A percentile compares a stretch with the other conserved stretches of the same genome.
These are phyloP conservation scores for Cyclaneusma minus DNA, from an alignment of 2,329 filamentous ascomycete species.

Conservation along the genomic window DNA sequence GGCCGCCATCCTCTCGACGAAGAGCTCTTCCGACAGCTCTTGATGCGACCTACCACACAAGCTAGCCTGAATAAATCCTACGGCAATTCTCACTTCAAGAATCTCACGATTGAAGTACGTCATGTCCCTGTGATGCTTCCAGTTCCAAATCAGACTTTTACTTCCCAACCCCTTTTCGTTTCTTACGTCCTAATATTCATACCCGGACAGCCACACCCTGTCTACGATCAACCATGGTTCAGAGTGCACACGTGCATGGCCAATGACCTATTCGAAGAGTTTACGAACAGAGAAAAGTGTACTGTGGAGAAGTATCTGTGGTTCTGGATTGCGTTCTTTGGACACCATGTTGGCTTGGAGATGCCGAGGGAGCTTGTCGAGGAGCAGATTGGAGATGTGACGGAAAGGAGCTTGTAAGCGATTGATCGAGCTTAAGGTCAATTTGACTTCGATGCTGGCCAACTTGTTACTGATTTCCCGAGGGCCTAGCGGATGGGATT, in stretches of 20 bases:
- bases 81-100: constrained; percentile 57
- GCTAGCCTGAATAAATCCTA: constrained; percentile 54
- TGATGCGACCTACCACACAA: constrained; percentile 50
- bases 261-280: constrained; percentile 59
- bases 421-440: too few relatives aligned
- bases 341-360: constrained; percentile 63
- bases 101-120: too few relatives aligned
- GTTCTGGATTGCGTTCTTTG: constrained; percentile 80
- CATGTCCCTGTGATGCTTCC: too few relatives aligned
- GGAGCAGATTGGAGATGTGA: too few relatives aligned
- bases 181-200: constrained; percentile 3
- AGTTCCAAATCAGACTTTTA: too few relatives aligned
- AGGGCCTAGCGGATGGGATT: too few relatives aligned
- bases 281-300: constrained; percentile 40
- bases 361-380: too few relatives aligned
- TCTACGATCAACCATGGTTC: constrained; percentile 63
- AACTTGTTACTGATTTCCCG: too few relatives aligned
- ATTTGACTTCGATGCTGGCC: too few relatives aligned
- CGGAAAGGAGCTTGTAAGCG: too few relatives aligned
- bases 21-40: constrained; percentile 57
- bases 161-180: too few relatives aligned
- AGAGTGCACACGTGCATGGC: constrained; percentile 91
- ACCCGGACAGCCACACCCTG: constrained; percentile 42
- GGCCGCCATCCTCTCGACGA: constrained; percentile 43
- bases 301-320: constrained; percentile 58